Evolutionary conservation across 1,284 basidiomycete genomes (phyloP), one percentile per base, ranked within the genome.

Genomic region (Irpex sp.): DNA sequence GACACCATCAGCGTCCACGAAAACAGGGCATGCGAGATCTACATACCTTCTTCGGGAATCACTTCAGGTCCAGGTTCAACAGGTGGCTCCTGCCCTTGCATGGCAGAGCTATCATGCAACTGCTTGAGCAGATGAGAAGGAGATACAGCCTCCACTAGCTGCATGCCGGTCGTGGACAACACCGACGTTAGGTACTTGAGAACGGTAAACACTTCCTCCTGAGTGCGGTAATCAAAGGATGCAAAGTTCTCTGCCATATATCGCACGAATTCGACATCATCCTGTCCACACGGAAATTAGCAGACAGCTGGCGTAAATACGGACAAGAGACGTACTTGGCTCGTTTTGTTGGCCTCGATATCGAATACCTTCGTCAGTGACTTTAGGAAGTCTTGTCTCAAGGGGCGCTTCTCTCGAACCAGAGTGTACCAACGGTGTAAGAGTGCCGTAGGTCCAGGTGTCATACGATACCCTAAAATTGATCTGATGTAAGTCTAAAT

Each of bases 231-330:
- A 56, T 98, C 94, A 61, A 99, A 84, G 1, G 87, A 80, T 0
- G 94, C 84, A 61, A 99, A 88, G 70, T 97, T 98, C 73, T 99
- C 97, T 0, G 93, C 91, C 80, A 98, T 89, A 75, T 93, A 99
- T 54, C 94, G 87, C 0, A 83, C 83, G 67, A 98, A 93, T 35
- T 88, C 84, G 35, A 94, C 80, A 67, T 94, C 88, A 62, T 90
- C 84, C 87, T 94, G 28, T 33, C 28, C 28, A 67, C 7, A 60
- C 7, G 12, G 12, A 55, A 35, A 23, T 53, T 8, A 54, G 48
- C 51, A 4, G 37, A n/a, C 9, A 14, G 14, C 21, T 42, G 9
- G 12, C 19, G 5, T 23, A 18, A 55, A 53, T 19, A 66, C 69
- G 49, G 35, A 21, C 28, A 54, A 18, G 14, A 7, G 5, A 10